These are phyloP conservation scores for Lanmaoa pseudosensibilis DNA, from an alignment of 768 basidiomycete genomes.

Conservation along the genomic window DNA sequence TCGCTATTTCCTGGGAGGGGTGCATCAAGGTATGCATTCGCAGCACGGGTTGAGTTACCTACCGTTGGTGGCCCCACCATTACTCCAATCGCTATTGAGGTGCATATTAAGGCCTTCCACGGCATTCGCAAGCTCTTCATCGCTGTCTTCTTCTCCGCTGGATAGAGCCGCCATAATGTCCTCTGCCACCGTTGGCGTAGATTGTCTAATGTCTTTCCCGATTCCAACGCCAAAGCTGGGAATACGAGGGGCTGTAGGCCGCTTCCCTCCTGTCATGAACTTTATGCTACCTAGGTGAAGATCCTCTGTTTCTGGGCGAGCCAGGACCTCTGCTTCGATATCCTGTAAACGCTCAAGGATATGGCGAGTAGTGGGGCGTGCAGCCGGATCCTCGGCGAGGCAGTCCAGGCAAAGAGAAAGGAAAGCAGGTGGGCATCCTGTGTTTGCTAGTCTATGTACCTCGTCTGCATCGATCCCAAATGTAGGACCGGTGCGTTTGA, in stretches of 20 bases:
- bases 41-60: slow-evolving; percentile 6
- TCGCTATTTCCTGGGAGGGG: slow-evolving; percentile 34
- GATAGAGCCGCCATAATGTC: slow-evolving; percentile 35
- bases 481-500: slow-evolving; percentile 74
- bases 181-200: slow-evolving; percentile 34
- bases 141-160: slow-evolving; percentile 59
- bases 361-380: slow-evolving; percentile 72
- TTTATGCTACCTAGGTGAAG: slow-evolving; percentile 84
- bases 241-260: slow-evolving; percentile 68
- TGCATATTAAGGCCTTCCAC: slow-evolving; percentile 54
- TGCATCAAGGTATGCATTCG: slow-evolving; percentile 14
- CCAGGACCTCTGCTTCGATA: slow-evolving; percentile 83
- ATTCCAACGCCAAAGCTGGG: slow-evolving; percentile 82
- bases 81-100: slow-evolving; percentile 48
- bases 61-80: slow-evolving; percentile 37
- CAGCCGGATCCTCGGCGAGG: slow-evolving; percentile 57
- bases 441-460: slow-evolving; percentile 61
- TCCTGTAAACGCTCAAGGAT: slow-evolving; percentile 76
- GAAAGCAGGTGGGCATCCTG: slow-evolving; percentile 79
- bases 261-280: slow-evolving; percentile 70
- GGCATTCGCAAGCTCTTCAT: slow-evolving; percentile 64
- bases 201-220: slow-evolving; percentile 53
- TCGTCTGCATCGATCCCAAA: slow-evolving; percentile 81
- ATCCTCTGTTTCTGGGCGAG: slow-evolving; percentile 64
- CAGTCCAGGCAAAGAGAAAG: slow-evolving; percentile 79